A percentile compares a stretch with the other conserved stretches of the same genome.
These are phyloP conservation scores for Epichloe hybrida DNA, from an alignment of 2,329 filamentous ascomycete species.

Conservation along the genomic window DNA sequence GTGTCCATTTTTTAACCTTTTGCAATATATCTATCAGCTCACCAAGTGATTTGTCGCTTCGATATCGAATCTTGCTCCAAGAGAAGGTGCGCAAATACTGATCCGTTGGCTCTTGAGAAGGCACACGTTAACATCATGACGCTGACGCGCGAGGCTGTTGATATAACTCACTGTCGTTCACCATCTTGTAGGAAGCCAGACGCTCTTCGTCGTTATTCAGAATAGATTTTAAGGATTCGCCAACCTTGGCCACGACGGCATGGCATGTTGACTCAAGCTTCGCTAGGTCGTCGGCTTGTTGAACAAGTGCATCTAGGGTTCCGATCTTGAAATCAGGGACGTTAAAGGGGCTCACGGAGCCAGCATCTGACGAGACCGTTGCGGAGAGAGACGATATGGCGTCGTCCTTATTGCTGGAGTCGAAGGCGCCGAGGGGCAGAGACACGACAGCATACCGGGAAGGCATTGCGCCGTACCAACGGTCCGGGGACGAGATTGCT, in stretches of 20 bases:
- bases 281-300: slow-evolving; percentile 86
- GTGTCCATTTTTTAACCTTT: slow-evolving; percentile 43
- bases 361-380: slow-evolving; percentile 61
- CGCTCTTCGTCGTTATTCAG: slow-evolving; percentile 76
- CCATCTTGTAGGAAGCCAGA: slow-evolving; percentile 74
- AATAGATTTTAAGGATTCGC: slow-evolving; percentile 69
- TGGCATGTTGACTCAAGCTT: slow-evolving; percentile 77
- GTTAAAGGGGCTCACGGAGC: slow-evolving; percentile 60
- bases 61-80: slow-evolving; percentile 98
- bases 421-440: slow-evolving; percentile 74
- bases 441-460: slow-evolving; percentile 78
- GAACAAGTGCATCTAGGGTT: slow-evolving; percentile 84
- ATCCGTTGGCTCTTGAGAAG: slow-evolving; percentile 69
- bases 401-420: slow-evolving; percentile 66
- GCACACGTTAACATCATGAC: background rate
- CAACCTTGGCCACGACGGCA: slow-evolving; percentile 74
- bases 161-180: slow-evolving; percentile 68
- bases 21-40: slow-evolving; percentile 81
- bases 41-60: slow-evolving; percentile 76
- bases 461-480: slow-evolving; percentile 23
- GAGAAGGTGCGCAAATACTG: slow-evolving; percentile 79
- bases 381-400: slow-evolving; percentile 63
- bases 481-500: background rate
- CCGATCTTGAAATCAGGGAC: slow-evolving; percentile 97
- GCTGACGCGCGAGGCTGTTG: slow-evolving; percentile 1